Evolutionary conservation across 1,284 basidiomycete species (phyloP).

Genomic region (Microbotryomycetes sp.): DNA sequence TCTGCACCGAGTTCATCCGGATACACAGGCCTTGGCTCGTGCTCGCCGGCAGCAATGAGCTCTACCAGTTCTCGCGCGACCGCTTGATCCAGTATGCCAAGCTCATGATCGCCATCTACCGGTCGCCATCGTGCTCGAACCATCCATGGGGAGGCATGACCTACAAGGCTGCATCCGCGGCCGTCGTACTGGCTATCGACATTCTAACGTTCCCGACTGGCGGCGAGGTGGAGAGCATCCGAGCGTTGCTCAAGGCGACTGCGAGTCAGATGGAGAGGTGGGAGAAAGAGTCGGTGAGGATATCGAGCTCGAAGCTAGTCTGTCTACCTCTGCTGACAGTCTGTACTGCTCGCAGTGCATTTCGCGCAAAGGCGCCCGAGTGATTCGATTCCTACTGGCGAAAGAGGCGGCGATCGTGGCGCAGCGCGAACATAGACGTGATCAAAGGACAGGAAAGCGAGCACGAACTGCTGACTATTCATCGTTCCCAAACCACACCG

Average conservation of each 20-base stretch:
- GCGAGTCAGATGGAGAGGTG: conserved; percentile 18
- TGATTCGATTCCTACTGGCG: conserved; percentile 18
- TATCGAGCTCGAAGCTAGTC: no score
- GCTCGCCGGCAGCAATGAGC: conserved; percentile 10
- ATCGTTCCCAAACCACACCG: neutral
- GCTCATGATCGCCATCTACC: conserved; percentile 21
- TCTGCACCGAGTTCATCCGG: conserved; percentile 20
- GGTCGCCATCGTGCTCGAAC: conserved; percentile 19
- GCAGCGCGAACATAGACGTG: conserved; percentile 9
- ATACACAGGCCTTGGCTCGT: conserved; percentile 26
- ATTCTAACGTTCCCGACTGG: conserved; percentile 22
- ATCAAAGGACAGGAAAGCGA: neutral
- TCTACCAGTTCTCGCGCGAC: conserved; percentile 15
- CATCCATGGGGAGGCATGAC: conserved; percentile 10
- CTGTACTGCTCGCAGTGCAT: neutral
- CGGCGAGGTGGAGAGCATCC: conserved; percentile 10
- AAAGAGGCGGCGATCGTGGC: conserved; percentile 11
- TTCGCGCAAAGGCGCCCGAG: conserved; percentile 12
- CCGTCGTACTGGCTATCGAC: conserved; percentile 22
- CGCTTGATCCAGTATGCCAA: conserved; percentile 17
- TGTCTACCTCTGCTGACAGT: neutral
- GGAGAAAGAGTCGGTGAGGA: conserved; percentile 5
- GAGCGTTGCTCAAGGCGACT: conserved; percentile 12
- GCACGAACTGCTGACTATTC: neutral
- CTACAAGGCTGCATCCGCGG: conserved; percentile 17